phyloP scores from a whole-genome alignment of 371 early-diverging fungal genomes.

The Mortierella sp. region DNA sequence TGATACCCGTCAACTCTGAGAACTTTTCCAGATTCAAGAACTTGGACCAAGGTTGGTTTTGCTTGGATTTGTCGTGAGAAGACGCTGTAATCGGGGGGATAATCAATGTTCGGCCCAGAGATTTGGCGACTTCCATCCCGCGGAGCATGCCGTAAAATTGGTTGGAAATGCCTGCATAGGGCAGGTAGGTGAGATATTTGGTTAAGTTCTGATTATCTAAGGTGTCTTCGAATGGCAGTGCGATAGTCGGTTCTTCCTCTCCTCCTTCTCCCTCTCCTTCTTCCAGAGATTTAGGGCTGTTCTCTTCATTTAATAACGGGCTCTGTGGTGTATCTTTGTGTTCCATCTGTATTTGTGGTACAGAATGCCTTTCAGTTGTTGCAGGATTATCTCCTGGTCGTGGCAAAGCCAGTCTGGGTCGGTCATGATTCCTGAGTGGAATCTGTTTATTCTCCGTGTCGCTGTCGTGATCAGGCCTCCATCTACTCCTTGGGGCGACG shows the following conservation, averaged over 20 bases:
- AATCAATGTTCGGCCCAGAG: constrained; percentile 43
- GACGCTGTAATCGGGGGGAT: constrained; percentile 56
- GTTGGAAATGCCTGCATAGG: constrained; percentile 55
- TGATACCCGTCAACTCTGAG: constrained; percentile 28
- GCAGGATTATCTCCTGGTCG: constrained; percentile 28
- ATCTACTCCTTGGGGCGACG: constrained; percentile 14
- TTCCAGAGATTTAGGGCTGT: not conserved
- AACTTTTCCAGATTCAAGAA: constrained; percentile 44
- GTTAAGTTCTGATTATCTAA: constrained; percentile 23
- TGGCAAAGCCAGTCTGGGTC: constrained; percentile 45
- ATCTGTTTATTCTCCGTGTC: constrained; percentile 4
- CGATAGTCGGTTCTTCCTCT: constrained; percentile 5
- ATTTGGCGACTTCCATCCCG: constrained; percentile 52
- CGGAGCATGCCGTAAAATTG: constrained; percentile 56
- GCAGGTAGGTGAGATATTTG: constrained; percentile 48
- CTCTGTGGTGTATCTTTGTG: constrained; percentile 16
- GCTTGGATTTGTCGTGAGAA: constrained; percentile 55
- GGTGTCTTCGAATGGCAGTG: constrained; percentile 30
- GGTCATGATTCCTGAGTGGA: constrained; percentile 20
- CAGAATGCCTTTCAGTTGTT: not conserved
- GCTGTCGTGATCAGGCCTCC: constrained; percentile 22
- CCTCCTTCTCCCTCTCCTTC: not conserved
- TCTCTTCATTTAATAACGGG: constrained; percentile 12
- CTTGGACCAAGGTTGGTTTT: constrained; percentile 56
- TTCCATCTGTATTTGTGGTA: not conserved